phyloP scores from a whole-genome alignment of 73 alveolate species.

The Urostyla sp. region DNA sequence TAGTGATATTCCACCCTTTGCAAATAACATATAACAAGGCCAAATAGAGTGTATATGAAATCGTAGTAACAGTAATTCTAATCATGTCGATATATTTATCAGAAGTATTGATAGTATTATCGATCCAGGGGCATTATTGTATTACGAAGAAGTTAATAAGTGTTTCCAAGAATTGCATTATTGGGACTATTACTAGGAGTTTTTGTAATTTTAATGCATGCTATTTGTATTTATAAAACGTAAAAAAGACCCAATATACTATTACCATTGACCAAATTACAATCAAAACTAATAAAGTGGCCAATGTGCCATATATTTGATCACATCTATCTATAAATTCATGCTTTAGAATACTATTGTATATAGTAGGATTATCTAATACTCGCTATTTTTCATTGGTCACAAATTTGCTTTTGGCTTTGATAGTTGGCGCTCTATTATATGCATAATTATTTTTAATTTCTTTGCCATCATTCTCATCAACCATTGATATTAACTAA shows the following conservation, averaged over 20 bases:
- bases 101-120: neutral
- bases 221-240: neutral
- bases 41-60: constrained; percentile 13
- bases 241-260: constrained; percentile 3
- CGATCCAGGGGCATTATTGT: constrained; percentile 39
- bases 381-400: too few species aligned
- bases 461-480: too few species aligned
- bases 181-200: constrained; percentile 7
- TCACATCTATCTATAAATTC: constrained; percentile 3
- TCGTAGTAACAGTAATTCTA: constrained; percentile 25
- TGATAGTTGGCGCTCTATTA: too few species aligned
- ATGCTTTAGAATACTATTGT: too few species aligned
- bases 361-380: too few species aligned
- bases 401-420: too few species aligned
- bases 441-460: too few species aligned
- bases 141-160: neutral
- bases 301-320: constrained; percentile 5
- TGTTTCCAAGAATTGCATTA: constrained; percentile 4
- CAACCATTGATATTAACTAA: too few species aligned
- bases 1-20: constrained; percentile 54
- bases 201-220: constrained; percentile 25
- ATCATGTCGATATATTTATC: constrained; percentile 41
- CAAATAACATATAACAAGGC: constrained; percentile 24
- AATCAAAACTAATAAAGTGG: constrained; percentile 8
- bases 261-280: constrained; percentile 21